Conservation (phyloP, 495 filamentous ascomycete species). For the Terfezia claveryi region DNA sequence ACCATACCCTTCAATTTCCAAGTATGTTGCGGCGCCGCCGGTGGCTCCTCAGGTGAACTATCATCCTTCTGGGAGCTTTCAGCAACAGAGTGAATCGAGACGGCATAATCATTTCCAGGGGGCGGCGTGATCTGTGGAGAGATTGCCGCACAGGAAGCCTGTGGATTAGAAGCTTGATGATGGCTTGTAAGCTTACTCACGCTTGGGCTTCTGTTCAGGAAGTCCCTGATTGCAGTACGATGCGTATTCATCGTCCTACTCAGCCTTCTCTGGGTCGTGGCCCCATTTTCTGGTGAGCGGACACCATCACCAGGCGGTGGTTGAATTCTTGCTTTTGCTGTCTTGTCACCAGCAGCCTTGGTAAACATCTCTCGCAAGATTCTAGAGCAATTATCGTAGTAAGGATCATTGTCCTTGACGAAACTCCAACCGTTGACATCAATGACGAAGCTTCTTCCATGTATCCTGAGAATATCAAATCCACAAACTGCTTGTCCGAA, state of each 20-base stretch:
- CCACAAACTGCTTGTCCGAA: slow-evolving; percentile 94
- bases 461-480: slow-evolving; percentile 78
- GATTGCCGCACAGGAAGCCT: slow-evolving; percentile 24
- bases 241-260: slow-evolving; percentile 5
- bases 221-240: slow-evolving; percentile 28
- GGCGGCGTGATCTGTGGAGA: slow-evolving; percentile 13
- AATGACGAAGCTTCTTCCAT: slow-evolving; percentile 84
- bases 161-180: slow-evolving; percentile 24
- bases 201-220: slow-evolving; percentile 37
- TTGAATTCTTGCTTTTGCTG: slow-evolving; percentile 22
- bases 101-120: neutral
- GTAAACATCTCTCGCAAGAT: slow-evolving; percentile 77
- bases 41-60: slow-evolving; percentile 30
- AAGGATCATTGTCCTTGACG: slow-evolving; percentile 97
- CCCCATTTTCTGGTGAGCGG: neutral
- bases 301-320: slow-evolving; percentile 1
- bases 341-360: slow-evolving; percentile 40
- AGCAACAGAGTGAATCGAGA: slow-evolving; percentile 4
- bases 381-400: slow-evolving; percentile 74
- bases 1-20: slow-evolving; percentile 99
- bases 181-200: slow-evolving; percentile 35
- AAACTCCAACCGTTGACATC: slow-evolving; percentile 99
- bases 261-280: neutral
- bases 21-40: slow-evolving; percentile 76
- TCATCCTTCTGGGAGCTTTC: slow-evolving; percentile 20